Base-by-base conservation (phyloP, 1,284 basidiomycete genomes). In the Papiliotrema terrestris region DNA sequence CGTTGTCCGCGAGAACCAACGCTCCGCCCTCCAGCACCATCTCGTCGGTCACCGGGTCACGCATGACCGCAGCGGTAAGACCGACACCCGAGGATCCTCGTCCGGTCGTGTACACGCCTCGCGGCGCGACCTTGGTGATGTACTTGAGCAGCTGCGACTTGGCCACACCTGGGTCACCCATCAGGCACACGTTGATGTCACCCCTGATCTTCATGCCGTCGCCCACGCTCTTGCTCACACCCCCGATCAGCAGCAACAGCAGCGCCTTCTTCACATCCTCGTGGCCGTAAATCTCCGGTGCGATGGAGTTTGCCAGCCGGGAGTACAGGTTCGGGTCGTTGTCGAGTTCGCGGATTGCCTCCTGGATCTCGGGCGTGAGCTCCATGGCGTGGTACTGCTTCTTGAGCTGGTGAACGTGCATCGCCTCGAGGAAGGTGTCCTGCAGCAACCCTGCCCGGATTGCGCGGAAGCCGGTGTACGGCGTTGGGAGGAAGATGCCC, bases 21-120 rank as follows among this genome's bases (percentile, higher is more conserved):
- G 96, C 96, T 47, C 96, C 96, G 13, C 96, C 96, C 87, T 99
- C 96, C 39, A 98, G 81, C 23, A 98, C 95, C 91, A 99, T 98
- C 79, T 99, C 96, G 74, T 98, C 96, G 3, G 96, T 98, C 11
- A 98, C 96, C 1, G 96, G 96, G 73, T 99, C 96, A 48, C 95
- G 84, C 93, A 98, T 96, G 49, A 99, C 96, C 4, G 96, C 96
- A 5, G 96, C 96, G 0, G 96, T 98, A 49, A 99, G 81, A 84
- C 96, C 96, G 47, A 98, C 96, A 26, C 96, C 96, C 1, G 92
- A 96, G 8, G 92, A 97, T 65, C 96, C 96, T 71, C 95, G 90
- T 60, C 96, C 96, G 3, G 96, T 98, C 2, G 96, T 98, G 73
- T 99, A 99, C 29, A 99, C 88, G 13, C 96, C 96, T 61, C 96